These are phyloP conservation scores for Stevia rebaudiana DNA, from an alignment of 140 eudicot species.

Conservation along the genomic window DNA sequence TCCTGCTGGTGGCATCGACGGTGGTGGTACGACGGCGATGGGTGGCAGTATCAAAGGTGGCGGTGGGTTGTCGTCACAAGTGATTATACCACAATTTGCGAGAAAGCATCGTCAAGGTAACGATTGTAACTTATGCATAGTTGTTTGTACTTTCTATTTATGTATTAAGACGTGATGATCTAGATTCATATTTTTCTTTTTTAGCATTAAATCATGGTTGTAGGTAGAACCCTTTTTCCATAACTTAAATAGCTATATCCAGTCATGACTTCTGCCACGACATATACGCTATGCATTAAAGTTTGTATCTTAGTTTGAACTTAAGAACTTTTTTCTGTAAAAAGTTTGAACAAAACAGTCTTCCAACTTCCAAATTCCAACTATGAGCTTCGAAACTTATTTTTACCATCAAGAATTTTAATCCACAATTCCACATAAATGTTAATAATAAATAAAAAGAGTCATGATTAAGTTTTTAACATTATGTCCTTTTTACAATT, in stretches of 20 bases:
- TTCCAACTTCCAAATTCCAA: too few relatives aligned
- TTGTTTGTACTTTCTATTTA: conserved; percentile 16
- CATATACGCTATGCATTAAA: neutral
- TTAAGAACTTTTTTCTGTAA: neutral
- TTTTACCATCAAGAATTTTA: too few relatives aligned
- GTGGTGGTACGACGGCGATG: too few relatives aligned
- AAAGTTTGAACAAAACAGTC: neutral
- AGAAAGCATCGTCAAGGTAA: conserved; percentile 57
- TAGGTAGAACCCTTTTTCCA: conserved; percentile 12
- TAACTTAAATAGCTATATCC: neutral
- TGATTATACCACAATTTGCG: conserved; percentile 48
- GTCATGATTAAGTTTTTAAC: too few relatives aligned
- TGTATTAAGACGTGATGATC: conserved; percentile 7
- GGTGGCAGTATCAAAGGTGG: conserved; percentile 28
- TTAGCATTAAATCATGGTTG: conserved; percentile 12
- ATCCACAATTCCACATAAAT: too few relatives aligned
- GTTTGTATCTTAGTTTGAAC: neutral
- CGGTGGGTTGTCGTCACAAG: conserved; percentile 17
- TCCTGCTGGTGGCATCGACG: conserved; percentile 6
- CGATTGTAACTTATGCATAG: conserved; percentile 5
- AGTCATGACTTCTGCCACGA: neutral
- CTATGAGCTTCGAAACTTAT: neutral
- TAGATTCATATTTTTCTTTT: conserved; percentile 6
- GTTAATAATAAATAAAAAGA: too few relatives aligned
- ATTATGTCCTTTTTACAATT: too few relatives aligned